These are phyloP conservation scores for Boletus bicolor DNA, from an alignment of 768 basidiomycete genomes.

Conservation along the genomic window DNA sequence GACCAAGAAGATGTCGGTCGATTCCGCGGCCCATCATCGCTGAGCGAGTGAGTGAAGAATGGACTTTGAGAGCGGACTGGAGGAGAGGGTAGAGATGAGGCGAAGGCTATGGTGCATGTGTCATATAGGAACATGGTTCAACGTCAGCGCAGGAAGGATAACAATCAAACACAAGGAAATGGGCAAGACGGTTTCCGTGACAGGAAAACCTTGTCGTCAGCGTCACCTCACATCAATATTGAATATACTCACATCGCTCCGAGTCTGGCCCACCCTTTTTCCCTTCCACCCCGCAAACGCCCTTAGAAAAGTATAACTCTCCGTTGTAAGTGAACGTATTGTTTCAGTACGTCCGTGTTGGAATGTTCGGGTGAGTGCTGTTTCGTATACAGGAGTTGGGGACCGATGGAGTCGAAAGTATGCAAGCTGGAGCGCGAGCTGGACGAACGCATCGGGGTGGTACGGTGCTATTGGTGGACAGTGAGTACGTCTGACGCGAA, in stretches of 20 bases:
- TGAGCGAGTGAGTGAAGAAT: conserved; percentile 68
- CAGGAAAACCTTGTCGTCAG: conserved; percentile 5
- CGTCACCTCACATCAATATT: background rate
- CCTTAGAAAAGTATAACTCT: conserved; percentile 60
- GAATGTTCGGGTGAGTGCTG: conserved; percentile 84
- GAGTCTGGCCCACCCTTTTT: background rate
- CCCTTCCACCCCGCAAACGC: conserved; percentile 19
- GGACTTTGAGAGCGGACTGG: conserved; percentile 63
- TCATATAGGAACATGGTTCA: background rate
- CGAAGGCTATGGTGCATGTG: conserved; percentile 8
- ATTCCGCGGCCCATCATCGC: conserved; percentile 81
- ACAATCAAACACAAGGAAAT: conserved; percentile 28
- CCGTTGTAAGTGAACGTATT: conserved; percentile 68
- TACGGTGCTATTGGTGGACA: conserved; percentile 39
- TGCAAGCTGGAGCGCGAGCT: conserved; percentile 89
- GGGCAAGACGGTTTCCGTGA: background rate
- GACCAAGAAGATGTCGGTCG: conserved; percentile 88
- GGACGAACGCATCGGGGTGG: conserved; percentile 81
- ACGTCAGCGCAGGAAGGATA: background rate
- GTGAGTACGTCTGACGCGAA: background rate
- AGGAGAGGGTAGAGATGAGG: conserved; percentile 48
- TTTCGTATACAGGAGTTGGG: conserved; percentile 92
- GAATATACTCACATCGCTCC: conserved; percentile 11
- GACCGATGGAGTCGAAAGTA: conserved; percentile 76
- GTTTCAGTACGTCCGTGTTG: conserved; percentile 88